Evolutionary conservation across 345 rosid genomes (phyloP).

Genomic region (Garcia nutans): DNA sequence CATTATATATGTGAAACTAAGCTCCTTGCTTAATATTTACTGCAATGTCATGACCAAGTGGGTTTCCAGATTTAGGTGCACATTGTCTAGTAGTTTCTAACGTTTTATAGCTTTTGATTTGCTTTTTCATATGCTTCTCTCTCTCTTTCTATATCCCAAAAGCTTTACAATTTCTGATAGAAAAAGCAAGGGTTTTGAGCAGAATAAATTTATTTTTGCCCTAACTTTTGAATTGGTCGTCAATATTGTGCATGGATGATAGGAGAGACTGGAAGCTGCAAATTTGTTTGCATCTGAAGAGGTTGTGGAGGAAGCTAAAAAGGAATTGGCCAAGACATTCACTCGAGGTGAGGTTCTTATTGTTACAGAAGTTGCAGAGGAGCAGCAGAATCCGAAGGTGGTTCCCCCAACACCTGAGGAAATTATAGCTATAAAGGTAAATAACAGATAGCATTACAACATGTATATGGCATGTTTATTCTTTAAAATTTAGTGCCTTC

Average conservation of each 20-base stretch:
- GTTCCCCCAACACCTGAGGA: conserved; percentile 95
- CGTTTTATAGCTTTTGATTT: not conserved
- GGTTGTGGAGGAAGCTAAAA: conserved; percentile 80
- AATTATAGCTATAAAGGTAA: conserved; percentile 92
- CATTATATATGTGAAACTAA: not conserved
- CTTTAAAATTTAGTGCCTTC: not conserved
- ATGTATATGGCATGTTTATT: not conserved
- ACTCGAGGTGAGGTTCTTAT: conserved; percentile 59
- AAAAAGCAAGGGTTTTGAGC: not conserved
- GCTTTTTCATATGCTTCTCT: not conserved
- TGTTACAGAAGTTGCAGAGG: conserved; percentile 52
- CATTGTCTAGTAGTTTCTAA: not conserved
- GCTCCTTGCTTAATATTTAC: not conserved
- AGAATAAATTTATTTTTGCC: not conserved
- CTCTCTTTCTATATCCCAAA: not conserved
- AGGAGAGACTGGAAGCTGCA: conserved; percentile 94
- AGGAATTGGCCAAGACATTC: conserved; percentile 52
- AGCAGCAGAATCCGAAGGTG: conserved; percentile 61
- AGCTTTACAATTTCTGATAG: not conserved
- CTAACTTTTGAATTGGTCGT: not conserved
- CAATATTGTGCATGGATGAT: conserved; percentile 24
- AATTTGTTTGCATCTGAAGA: conserved; percentile 82
- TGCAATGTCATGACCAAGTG: not conserved
- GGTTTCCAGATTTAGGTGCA: not conserved
- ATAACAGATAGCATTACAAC: not conserved